Base-by-base conservation (phyloP, 202 grass and related monocot genomes). In the Brachypodium distachyon region DNA sequence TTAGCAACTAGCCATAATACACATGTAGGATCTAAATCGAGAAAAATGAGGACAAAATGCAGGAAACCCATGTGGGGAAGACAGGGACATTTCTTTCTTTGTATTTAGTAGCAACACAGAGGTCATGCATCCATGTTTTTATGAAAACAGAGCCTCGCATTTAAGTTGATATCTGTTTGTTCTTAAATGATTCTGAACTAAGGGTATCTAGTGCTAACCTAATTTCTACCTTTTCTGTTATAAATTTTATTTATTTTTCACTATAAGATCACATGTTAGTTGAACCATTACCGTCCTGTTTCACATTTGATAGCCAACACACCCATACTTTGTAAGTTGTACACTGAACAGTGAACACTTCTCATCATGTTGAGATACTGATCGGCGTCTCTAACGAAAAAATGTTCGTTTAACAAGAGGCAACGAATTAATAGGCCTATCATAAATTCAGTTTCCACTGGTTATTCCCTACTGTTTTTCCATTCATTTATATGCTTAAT, bases 301-400 rank as follows among this genome's bases (percentile, higher is more conserved):
- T 17, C 22, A 22, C 36, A 33, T 52, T 58, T 63, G 72, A 28
- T 3, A 61, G 52, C 37, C 70, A 62, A 8, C 11, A 26, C 43
- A 58, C 64, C 10, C 2, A n/a, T 40, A 60, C 10, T 60, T 47
- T 67, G 9, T 42, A 19, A 56, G 42, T 57, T 74, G 13, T 42
- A 47, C 44, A 63, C 37, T 18, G 14, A 64, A 73, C 40, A 55
- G 6, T 11, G 22, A 48, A 11, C 25, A 43, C 17, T 12, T 52
- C 0, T 50, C 26, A 60, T 83, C 33, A 74, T 51, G 66, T 59
- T 76, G 70, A 46, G 79, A 72, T 78, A 61, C 16, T 13, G 56
- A 74, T 1, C 43, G 11, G 1, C 59, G 27, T 65, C 12, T 59
- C 12, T 2, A 67, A 56, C 46, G 34, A 76, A 76, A 76, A 42